Percentiles rank a stretch among this genome's conserved stretches.
These are phyloP conservation scores for Kluyveromyces sp. DNA, from an alignment of 1,139 yeast species.

Conservation along the genomic window DNA sequence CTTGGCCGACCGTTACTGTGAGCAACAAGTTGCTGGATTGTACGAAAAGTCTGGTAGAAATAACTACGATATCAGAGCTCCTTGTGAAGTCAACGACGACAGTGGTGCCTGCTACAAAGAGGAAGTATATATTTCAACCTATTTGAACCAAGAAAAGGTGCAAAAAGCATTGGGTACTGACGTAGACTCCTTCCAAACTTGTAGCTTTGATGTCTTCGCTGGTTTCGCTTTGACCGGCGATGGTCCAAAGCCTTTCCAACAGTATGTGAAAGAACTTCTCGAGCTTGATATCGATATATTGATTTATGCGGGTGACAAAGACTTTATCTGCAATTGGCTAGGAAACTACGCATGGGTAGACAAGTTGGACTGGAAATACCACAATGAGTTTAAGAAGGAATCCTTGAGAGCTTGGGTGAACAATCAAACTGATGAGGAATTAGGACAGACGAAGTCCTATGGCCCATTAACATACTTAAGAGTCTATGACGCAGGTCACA, in stretches of 20 bases:
- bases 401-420: slow-evolving; percentile 39
- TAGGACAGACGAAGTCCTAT: slow-evolving; percentile 48
- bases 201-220: slow-evolving; percentile 49
- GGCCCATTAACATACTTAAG: slow-evolving; percentile 51
- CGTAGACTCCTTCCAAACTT: slow-evolving; percentile 47
- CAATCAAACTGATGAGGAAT: slow-evolving; percentile 35
- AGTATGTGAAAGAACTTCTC: slow-evolving; percentile 49
- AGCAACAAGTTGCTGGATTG: slow-evolving; percentile 36
- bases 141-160: slow-evolving; percentile 53
- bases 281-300: slow-evolving; percentile 65
- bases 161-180: slow-evolving; percentile 57
- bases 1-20: slow-evolving; percentile 43
- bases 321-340: slow-evolving; percentile 85
- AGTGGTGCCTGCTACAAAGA: slow-evolving; percentile 53
- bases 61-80: slow-evolving; percentile 59
- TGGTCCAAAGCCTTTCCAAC: slow-evolving; percentile 58
- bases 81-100: slow-evolving; percentile 41
- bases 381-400: slow-evolving; percentile 36
- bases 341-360: slow-evolving; percentile 80
- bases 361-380: slow-evolving; percentile 55
- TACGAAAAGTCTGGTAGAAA: slow-evolving; percentile 55
- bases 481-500: slow-evolving; percentile 57
- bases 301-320: slow-evolving; percentile 83
- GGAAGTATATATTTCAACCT: slow-evolving; percentile 47
- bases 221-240: slow-evolving; percentile 57